Evolutionary conservation across 1,284 basidiomycete genomes (phyloP).

Genomic region (Ustilago xerochloae): DNA sequence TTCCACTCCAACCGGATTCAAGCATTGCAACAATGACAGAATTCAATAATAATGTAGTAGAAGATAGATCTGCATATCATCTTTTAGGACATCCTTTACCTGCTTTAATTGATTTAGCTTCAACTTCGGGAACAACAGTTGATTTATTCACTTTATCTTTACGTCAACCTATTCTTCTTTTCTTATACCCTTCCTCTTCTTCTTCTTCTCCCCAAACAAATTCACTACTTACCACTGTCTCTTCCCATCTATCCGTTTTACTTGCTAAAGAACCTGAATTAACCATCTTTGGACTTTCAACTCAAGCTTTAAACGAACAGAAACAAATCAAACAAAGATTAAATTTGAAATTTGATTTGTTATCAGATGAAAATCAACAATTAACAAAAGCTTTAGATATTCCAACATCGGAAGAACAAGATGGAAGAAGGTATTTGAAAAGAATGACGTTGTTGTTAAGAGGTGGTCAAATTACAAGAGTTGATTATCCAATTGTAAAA

Average conservation of each 20-base stretch:
- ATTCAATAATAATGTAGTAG: background rate
- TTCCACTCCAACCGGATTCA: background rate
- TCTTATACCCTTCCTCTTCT: constrained; percentile 43
- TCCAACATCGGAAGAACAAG: constrained; percentile 33
- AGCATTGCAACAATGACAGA: background rate
- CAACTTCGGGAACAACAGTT: constrained; percentile 44
- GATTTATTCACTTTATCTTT: constrained; percentile 63
- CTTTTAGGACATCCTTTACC: constrained; percentile 64
- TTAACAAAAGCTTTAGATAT: constrained; percentile 45
- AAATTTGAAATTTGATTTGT: constrained; percentile 30
- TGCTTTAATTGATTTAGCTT: constrained; percentile 51
- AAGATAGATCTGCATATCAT: constrained; percentile 55
- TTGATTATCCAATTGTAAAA: constrained; percentile 54
- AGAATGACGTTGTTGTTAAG: constrained; percentile 56
- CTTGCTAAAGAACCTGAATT: constrained; percentile 42
- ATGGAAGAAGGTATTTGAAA: constrained; percentile 28
- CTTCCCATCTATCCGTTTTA: constrained; percentile 20
- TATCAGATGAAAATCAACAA: constrained; percentile 35
- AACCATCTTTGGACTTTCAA: constrained; percentile 55
- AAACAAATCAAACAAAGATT: constrained; percentile 25
- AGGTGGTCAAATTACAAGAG: constrained; percentile 56
- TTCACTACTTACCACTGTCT: constrained; percentile 31
- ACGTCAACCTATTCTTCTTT: constrained; percentile 56
- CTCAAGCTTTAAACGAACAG: constrained; percentile 37
- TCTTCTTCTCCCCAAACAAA: constrained; percentile 11